phyloP scores from a whole-genome alignment of 352 stramenopile species.

The Globisporangium cystogenes region DNA sequence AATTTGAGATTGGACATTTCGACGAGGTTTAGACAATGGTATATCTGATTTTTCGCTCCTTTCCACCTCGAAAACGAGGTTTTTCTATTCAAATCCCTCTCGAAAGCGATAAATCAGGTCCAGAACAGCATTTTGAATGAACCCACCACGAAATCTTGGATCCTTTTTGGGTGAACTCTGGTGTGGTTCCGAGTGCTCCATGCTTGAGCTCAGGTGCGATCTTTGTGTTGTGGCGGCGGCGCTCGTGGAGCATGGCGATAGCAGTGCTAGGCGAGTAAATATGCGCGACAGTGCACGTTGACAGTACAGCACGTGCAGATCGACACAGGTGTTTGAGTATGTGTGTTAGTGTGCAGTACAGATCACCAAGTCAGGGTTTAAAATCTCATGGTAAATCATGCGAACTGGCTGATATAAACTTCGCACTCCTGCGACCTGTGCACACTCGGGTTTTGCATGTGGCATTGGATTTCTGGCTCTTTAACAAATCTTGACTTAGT shows the following conservation, averaged over 20 bases:
- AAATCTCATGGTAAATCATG: no score
- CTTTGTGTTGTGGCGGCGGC: no score
- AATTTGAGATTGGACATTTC: background rate
- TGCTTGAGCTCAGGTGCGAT: background rate
- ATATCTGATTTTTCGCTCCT: background rate
- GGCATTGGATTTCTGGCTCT: background rate
- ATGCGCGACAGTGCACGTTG: no score
- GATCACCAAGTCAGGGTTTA: no score
- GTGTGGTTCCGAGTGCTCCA: background rate
- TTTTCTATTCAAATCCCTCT: background rate
- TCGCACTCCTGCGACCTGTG: background rate
- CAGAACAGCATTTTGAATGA: background rate
- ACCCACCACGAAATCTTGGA: background rate
- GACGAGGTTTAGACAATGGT: background rate
- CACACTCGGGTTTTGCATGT: background rate
- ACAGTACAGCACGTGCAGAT: no score
- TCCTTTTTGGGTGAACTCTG: background rate
- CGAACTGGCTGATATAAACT: background rate
- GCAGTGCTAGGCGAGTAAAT: no score
- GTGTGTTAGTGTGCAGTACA: no score
- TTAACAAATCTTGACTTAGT: no score
- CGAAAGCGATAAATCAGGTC: background rate
- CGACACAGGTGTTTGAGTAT: no score
- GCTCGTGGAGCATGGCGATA: no score
- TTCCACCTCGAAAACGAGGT: conserved; percentile 1